Evolutionary conservation across 2,329 filamentous ascomycete genomes (phyloP), one percentile per base, ranked within the genome.

Genomic region (Pseudocercospora pini-densiflorae): DNA sequence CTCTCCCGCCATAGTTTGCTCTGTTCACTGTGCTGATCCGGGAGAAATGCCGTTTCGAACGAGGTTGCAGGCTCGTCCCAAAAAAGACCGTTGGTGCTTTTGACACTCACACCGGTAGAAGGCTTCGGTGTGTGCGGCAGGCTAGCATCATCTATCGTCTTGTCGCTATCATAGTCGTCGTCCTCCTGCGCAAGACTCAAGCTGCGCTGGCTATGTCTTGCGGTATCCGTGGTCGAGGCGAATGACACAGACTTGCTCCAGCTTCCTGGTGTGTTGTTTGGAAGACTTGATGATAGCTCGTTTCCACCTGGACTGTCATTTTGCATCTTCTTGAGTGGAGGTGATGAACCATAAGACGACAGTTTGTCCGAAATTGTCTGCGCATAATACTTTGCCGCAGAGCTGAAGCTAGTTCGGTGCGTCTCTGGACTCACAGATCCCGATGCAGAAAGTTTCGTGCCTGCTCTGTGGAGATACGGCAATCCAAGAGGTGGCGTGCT

Each of bases 51-150:
- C 19, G 80, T 76, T 61, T 80, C n/a, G 21, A 61, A 33, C 5
- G 59, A 49, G 10, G 80, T 81, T 12, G 65, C 45, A 16, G 61
- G 33, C 65, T 86, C 83, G 40, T 84, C 81, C 63, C 86, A 84
- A 69, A 90, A 90, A 40, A 81, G 80, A 67, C 85, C 83, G 59
- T 89, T 88, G 70, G 86, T 87, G 27, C 88, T 77, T n/a, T 78
- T 82, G 21, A 86, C 78, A 61, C 81, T 83, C 63, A 88, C 79
- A 3, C 66, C 67, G 14, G 68, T 64, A 74, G 77, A 64, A 58
- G 62, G 72, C 68, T 68, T 79, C 67, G 72, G 73, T 12, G 66
- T 79, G 29, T 75, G 71, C n/a, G 74, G 71, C 36, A 75, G 65
- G 60, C 71, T 74, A 31, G 59, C 77, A 71, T 77, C 82, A 75